Evolutionary conservation across 2,329 filamentous ascomycete species (phyloP), one percentile per base, ranked within the genome.

Genomic region (Cordyceps cateniannulata): DNA sequence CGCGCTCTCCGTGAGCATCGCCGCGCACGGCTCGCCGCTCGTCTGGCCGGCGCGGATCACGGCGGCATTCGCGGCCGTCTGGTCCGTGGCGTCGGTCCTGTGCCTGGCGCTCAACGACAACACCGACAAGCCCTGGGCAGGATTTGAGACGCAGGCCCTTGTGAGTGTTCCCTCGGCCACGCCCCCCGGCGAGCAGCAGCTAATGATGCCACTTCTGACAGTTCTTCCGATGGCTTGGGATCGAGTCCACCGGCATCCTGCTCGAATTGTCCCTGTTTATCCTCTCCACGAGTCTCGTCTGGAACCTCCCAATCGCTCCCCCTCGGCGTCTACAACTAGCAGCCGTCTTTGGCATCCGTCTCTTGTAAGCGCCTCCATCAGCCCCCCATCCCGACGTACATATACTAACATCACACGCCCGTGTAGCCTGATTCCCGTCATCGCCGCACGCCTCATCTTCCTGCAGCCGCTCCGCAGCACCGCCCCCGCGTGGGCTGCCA

Each of bases 381-480:
- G 24, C 35, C 22, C 32, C 32, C 10, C 32, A n/a, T 25, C 47
- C 18, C 25, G 18, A n/a, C 9, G 16, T 3, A 18, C n/a, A n/a
- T n/a, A n/a, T n/a, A n/a, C n/a, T n/a, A n/a, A n/a, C n/a, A n/a
- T n/a, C n/a, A n/a, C n/a, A n/a, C n/a, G n/a, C n/a, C n/a, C n/a
- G n/a, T n/a, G n/a, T n/a, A 60, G 57, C 10, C 3, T 60, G 38
- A 53, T 60, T 22, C 57, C 49, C 49, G 47, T 60, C 47, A 35
- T 60, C 25, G 49, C 49, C 25, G 22, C 38, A 5, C 57, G 57
- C n/a, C 48, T 60, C 57, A 35, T 53, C 27, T 53, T 53, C 25
- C 57, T 60, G 6, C 40, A 40, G n/a, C 49, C 49, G 1, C n/a
- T 22, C 10, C 35, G 42, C 18, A 38, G 42, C 4, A 14, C 40